Percentiles rank a stretch among this genome's conserved stretches.
These are phyloP conservation scores for Huntiella bhutanensis DNA, from an alignment of 2,329 filamentous ascomycete species.

Conservation along the genomic window DNA sequence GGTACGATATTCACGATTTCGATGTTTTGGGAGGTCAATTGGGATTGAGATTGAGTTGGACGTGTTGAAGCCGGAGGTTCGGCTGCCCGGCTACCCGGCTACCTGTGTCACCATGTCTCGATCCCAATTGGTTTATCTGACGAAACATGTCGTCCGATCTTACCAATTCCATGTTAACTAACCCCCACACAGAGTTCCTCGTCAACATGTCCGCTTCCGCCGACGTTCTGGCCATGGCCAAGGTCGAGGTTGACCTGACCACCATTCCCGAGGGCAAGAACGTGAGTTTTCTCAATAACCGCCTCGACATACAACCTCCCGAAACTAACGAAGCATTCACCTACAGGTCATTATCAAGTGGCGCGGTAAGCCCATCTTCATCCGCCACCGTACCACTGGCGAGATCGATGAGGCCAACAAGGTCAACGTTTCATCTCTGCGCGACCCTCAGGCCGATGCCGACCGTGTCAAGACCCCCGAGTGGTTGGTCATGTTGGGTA, in stretches of 20 bases:
- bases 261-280: constrained; percentile 98
- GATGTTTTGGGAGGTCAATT: constrained; percentile 13
- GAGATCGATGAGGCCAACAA: constrained; percentile 94
- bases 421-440: constrained; percentile 61
- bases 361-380: constrained; percentile 99
- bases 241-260: constrained; percentile 90
- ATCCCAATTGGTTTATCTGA: too few relatives aligned
- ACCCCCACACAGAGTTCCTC: constrained; percentile 59
- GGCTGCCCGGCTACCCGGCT: too few relatives aligned
- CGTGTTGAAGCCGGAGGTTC: too few relatives aligned
- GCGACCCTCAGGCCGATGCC: constrained; percentile 78
- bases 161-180: constrained; percentile 5
- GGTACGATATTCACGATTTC: constrained; percentile 39
- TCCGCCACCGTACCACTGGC: constrained; percentile 84
- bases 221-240: constrained; percentile 96
- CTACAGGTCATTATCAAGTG: constrained; percentile 92
- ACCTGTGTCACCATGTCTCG: too few relatives aligned
- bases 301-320: neutral
- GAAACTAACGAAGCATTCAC: constrained; percentile 1
- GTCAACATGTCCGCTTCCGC: constrained; percentile 99
- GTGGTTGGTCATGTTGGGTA: constrained; percentile 98
- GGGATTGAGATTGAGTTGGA: constrained; percentile 16
- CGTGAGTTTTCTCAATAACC: constrained; percentile 34
- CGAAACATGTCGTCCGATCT: too few relatives aligned
- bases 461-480: constrained; percentile 96